Conservation (phyloP, 2,329 filamentous ascomycete species). For the Aaosphaeria arxii region DNA sequence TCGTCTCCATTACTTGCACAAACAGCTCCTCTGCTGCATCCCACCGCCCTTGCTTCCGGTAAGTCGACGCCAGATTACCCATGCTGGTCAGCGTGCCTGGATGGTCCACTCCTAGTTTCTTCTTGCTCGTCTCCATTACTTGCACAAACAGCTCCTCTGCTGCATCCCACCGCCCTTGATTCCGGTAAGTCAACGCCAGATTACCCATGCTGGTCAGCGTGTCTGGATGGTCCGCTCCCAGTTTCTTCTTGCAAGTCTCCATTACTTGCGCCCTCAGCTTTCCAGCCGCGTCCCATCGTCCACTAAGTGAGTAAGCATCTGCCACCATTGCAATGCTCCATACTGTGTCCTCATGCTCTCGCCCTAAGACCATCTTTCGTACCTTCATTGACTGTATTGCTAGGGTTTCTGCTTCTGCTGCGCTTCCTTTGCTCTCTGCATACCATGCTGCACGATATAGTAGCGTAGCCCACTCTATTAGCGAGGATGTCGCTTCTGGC, state of each 20-base stretch:
- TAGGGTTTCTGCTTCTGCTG: not conserved
- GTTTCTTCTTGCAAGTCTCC: no score
- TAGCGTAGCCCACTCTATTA: conserved; percentile 2
- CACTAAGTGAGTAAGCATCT: not conserved
- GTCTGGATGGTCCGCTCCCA: no score
- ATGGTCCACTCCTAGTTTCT: no score
- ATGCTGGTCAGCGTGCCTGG: no score
- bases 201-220: no score
- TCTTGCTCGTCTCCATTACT: no score
- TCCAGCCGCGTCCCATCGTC: not conserved
- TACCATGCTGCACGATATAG: conserved; percentile 5
- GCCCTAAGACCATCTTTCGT: conserved; percentile 2
- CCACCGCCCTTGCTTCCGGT: no score
- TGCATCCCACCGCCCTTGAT: not conserved
- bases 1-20: no score
- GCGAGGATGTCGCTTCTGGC: not conserved
- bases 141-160: no score
- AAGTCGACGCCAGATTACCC: no score
- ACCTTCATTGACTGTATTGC: conserved; percentile 1
- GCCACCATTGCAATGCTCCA: not conserved
- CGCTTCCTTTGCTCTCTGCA: conserved; percentile 1
- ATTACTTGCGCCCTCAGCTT: no score
- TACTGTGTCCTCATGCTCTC: not conserved
- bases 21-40: no score
- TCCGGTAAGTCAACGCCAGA: not conserved